A percentile compares a stretch with the other conserved stretches of the same genome.
Conservation (phyloP, 108 stramenopile species). For the Nitzschia putrida region DNA sequence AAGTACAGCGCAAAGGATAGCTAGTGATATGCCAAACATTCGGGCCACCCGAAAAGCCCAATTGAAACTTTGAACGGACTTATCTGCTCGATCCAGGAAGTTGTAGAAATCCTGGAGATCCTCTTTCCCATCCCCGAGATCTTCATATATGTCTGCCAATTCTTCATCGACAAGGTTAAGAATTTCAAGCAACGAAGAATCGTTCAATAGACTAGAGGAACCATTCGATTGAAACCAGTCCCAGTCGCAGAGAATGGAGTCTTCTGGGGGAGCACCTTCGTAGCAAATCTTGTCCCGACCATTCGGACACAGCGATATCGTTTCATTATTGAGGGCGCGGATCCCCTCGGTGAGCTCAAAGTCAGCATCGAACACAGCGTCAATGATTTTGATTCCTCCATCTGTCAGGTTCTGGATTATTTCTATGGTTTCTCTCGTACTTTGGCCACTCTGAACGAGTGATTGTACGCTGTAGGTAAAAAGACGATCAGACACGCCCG, state of each 20-base stretch:
- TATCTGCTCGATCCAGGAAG: neutral
- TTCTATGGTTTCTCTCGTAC: slow-evolving; percentile 2
- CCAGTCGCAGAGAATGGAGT: too few relatives aligned
- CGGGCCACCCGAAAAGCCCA: slow-evolving; percentile 18
- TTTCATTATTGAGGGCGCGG: slow-evolving; percentile 13
- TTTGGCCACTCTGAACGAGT: slow-evolving; percentile 13
- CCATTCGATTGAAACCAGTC: too few relatives aligned
- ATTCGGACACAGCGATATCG: slow-evolving; percentile 2
- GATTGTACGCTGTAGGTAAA: slow-evolving; percentile 11
- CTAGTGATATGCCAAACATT: slow-evolving; percentile 5
- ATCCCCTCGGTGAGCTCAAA: slow-evolving; percentile 4
- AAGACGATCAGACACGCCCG: slow-evolving; percentile 4
- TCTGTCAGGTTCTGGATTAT: slow-evolving; percentile 1
- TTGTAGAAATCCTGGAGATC: slow-evolving; percentile 14
- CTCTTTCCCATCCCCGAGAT: neutral
- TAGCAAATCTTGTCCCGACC: slow-evolving; percentile 2
- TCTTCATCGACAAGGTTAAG: too few relatives aligned
- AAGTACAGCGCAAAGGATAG: slow-evolving; percentile 18
- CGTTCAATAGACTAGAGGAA: too few relatives aligned
- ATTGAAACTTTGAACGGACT: slow-evolving; percentile 14
- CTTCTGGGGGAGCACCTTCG: too few relatives aligned
- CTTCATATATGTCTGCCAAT: too few relatives aligned
- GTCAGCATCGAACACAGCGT: slow-evolving; percentile 18
- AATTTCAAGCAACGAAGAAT: too few relatives aligned
- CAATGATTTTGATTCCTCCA: slow-evolving; percentile 10